These are phyloP conservation scores for Lophium mytilinum DNA, from an alignment of 495 filamentous ascomycete species.

Conservation along the genomic window DNA sequence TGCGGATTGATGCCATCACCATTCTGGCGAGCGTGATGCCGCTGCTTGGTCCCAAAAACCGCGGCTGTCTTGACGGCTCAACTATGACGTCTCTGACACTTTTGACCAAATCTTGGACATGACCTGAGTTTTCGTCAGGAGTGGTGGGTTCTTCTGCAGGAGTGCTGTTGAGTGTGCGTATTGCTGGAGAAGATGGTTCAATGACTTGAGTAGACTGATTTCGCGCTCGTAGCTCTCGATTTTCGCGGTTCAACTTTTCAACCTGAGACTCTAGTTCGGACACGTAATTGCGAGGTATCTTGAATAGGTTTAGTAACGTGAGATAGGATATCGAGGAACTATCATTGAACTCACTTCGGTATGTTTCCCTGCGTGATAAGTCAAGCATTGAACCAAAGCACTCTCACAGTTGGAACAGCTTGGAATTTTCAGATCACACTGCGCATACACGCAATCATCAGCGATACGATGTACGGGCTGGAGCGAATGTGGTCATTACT, in stretches of 20 bases:
- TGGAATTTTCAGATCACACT: slow-evolving; percentile 26
- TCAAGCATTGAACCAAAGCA: slow-evolving; percentile 21
- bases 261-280: slow-evolving; percentile 26
- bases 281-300: slow-evolving; percentile 25
- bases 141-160: neutral
- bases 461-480: neutral
- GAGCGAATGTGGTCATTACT: neutral
- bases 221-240: slow-evolving; percentile 16
- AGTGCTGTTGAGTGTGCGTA: neutral
- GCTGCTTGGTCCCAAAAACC: slow-evolving; percentile 26
- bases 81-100: slow-evolving; percentile 23
- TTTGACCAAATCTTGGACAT: slow-evolving; percentile 23
- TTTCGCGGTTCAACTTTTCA: slow-evolving; percentile 17
- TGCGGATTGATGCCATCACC: slow-evolving; percentile 27
- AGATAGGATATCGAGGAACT: neutral
- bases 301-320: neutral
- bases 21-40: slow-evolving; percentile 27
- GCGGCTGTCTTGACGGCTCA: slow-evolving; percentile 23
- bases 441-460: neutral
- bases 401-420: slow-evolving; percentile 27
- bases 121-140: slow-evolving; percentile 10
- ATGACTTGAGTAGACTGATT: slow-evolving; percentile 1
- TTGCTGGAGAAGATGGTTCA: neutral
- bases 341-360: slow-evolving; percentile 12
- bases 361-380: slow-evolving; percentile 26